These are phyloP conservation scores for Cenchrus fungigraminus DNA, from an alignment of 176 grass and related monocot genomes.

Conservation along the genomic window DNA sequence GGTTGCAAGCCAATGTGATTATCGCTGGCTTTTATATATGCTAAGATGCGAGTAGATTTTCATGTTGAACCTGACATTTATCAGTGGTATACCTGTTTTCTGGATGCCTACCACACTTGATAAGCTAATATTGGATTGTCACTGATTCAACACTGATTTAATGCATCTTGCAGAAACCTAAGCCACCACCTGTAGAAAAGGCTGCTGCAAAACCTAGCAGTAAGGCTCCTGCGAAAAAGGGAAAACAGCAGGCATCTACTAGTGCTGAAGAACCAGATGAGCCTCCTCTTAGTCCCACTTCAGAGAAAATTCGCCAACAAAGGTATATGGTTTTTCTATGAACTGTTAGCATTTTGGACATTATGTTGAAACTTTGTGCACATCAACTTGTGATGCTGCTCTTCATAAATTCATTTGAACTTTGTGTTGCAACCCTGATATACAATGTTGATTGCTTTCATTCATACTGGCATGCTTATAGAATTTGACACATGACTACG, in stretches of 20 bases:
- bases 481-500: neutral
- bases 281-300: constrained; percentile 62
- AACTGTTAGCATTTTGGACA: neutral
- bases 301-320: constrained; percentile 88
- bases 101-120: neutral
- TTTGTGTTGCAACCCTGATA: neutral
- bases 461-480: neutral
- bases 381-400: neutral
- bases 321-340: constrained; percentile 51
- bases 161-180: constrained; percentile 66
- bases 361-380: neutral
- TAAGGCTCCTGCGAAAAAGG: constrained; percentile 71
- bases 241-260: constrained; percentile 67
- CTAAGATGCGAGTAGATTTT: neutral
- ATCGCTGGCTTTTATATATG: constrained; percentile 16
- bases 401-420: neutral
- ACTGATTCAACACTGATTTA: constrained; percentile 21
- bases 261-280: constrained; percentile 55
- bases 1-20: neutral
- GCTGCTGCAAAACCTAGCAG: constrained; percentile 42
- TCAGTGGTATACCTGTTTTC: neutral
- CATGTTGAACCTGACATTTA: neutral
- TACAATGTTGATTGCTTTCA: neutral
- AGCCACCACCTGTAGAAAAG: constrained; percentile 57
- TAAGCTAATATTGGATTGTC: constrained; percentile 1